These are phyloP conservation scores for Amphichorda felina DNA, from an alignment of 2,329 filamentous ascomycete species.

Conservation along the genomic window DNA sequence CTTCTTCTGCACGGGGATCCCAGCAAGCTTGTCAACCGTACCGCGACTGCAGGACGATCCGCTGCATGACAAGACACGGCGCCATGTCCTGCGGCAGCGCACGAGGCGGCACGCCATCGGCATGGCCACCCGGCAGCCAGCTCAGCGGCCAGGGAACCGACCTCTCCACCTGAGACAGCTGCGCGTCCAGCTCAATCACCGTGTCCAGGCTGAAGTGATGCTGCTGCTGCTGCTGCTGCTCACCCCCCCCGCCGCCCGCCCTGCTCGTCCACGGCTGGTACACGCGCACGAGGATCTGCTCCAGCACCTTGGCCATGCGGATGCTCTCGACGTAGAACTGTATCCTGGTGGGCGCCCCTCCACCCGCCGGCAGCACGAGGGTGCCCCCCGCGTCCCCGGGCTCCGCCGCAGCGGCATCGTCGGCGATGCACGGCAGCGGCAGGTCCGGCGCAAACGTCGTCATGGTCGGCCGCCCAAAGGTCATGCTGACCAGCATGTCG, in stretches of 20 bases:
- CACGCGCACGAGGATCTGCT: conserved; percentile 18
- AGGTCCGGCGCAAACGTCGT: background rate
- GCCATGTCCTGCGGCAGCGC: background rate
- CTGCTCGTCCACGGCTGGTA: conserved; percentile 15
- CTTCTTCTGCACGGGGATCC: background rate
- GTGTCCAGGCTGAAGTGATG: background rate
- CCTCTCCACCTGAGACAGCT: background rate
- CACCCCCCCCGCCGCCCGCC: too few relatives aligned
- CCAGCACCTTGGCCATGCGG: conserved; percentile 9
- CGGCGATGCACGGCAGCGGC: background rate
- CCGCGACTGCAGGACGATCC: background rate
- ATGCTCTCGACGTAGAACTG: conserved; percentile 9
- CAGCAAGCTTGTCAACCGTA: background rate
- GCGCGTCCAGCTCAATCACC: background rate
- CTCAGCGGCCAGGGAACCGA: background rate
- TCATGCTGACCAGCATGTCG: conserved; percentile 25
- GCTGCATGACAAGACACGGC: background rate
- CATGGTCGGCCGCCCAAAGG: conserved; percentile 1
- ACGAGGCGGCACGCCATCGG: background rate
- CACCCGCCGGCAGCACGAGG: background rate
- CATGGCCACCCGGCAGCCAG: background rate
- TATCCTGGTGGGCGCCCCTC: background rate
- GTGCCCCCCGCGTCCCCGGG: background rate
- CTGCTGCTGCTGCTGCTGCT: background rate
- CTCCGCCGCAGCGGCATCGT: too few relatives aligned